These are phyloP conservation scores for Plasmopara viticola DNA, from an alignment of 352 stramenopile species.

Conservation along the genomic window DNA sequence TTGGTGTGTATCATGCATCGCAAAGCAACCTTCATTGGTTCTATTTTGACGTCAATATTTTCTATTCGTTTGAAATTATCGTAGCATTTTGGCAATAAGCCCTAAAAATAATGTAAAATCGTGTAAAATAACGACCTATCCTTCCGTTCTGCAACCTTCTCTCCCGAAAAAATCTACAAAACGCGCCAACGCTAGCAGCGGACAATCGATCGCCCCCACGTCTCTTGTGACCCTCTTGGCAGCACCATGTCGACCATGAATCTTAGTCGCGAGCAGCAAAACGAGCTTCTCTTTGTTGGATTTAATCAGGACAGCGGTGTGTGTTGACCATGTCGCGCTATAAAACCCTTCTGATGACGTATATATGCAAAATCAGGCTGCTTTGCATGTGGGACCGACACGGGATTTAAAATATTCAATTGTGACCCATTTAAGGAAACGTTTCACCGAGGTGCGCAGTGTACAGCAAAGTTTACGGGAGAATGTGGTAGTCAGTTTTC, in stretches of 20 bases:
- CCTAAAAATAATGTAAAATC: too few relatives aligned
- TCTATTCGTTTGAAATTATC: too few relatives aligned
- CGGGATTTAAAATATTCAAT: constrained; percentile 99
- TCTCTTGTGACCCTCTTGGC: constrained; percentile 2
- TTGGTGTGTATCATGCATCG: too few relatives aligned
- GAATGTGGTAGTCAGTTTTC: too few relatives aligned
- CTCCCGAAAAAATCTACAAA: constrained; percentile 17
- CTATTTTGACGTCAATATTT: too few relatives aligned
- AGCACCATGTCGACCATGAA: constrained; percentile 68
- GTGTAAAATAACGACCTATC: too few relatives aligned
- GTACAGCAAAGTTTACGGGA: not conserved
- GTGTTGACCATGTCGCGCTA: not conserved
- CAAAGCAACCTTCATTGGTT: too few relatives aligned
- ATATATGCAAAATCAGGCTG: constrained; percentile 48
- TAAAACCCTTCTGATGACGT: constrained; percentile 1
- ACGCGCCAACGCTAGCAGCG: constrained; percentile 7
- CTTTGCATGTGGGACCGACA: constrained; percentile 93
- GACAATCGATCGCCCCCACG: constrained; percentile 7
- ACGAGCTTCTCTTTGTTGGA: constrained; percentile 91
- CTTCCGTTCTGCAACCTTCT: constrained; percentile 10
- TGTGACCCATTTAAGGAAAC: constrained; percentile 96
- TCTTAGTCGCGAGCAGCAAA: constrained; percentile 83
- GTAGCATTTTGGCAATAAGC: too few relatives aligned
- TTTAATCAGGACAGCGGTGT: constrained; percentile 93
- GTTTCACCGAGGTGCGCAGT: constrained; percentile 82